Evolutionary conservation across 2,329 filamentous ascomycete species (phyloP).

Genomic region (Myotisia sp.): DNA sequence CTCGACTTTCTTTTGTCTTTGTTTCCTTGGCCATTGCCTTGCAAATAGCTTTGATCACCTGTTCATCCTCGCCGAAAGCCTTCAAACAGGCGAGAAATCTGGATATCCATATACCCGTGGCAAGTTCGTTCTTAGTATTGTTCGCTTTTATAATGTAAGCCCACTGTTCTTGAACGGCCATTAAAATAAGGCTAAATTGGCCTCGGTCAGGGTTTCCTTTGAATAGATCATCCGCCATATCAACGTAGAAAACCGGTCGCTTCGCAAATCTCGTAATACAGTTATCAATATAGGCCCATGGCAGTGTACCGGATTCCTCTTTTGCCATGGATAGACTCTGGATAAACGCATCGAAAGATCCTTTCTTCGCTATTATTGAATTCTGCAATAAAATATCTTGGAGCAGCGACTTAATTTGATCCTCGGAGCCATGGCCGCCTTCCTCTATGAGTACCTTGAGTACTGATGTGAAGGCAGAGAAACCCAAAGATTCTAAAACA

Average conservation of each 20-base stretch:
- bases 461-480: constrained; percentile 29
- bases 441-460: constrained; percentile 25
- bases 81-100: constrained; percentile 43
- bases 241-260: constrained; percentile 68
- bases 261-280: constrained; percentile 61
- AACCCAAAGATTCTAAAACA: constrained; percentile 24
- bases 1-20: constrained; percentile 24
- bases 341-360: constrained; percentile 25
- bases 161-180: constrained; percentile 64
- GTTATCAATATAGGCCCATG: constrained; percentile 68
- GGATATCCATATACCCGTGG: constrained; percentile 46
- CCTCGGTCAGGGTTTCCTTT: constrained; percentile 18
- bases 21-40: constrained; percentile 30
- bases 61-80: constrained; percentile 37
- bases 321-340: constrained; percentile 26
- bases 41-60: constrained; percentile 33
- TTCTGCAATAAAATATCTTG: constrained; percentile 24
- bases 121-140: constrained; percentile 29
- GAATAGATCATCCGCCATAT: constrained; percentile 30
- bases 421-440: constrained; percentile 19
- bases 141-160: constrained; percentile 48
- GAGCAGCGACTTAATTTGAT: constrained; percentile 23
- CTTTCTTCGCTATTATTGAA: constrained; percentile 21
- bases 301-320: constrained; percentile 18
- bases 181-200: constrained; percentile 48